A percentile compares a stretch with the other conserved stretches of the same genome.
phyloP scores from a whole-genome alignment of 2,329 filamentous ascomycete genomes.

The Dactylellina parvicollis region DNA sequence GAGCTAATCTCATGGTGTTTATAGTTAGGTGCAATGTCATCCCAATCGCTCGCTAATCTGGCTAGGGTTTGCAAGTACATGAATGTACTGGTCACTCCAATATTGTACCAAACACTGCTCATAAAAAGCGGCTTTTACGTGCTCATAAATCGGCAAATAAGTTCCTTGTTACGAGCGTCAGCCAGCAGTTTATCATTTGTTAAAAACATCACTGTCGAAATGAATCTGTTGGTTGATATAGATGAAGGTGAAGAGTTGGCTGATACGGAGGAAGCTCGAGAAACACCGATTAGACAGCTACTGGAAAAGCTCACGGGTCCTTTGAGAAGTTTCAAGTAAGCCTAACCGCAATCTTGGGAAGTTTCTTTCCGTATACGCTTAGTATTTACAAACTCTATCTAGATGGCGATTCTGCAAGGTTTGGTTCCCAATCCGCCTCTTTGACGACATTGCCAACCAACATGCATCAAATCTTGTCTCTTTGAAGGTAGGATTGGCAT shows the following conservation, averaged over 20 bases:
- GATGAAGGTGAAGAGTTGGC: background rate
- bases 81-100: background rate
- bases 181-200: background rate
- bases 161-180: background rate
- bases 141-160: background rate
- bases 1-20: no score
- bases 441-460: background rate
- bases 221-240: background rate
- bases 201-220: background rate
- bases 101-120: background rate
- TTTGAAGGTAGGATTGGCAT: background rate
- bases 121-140: background rate
- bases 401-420: background rate
- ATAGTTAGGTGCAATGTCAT: background rate
- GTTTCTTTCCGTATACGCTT: no score
- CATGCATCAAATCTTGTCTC: background rate
- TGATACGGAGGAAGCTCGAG: background rate
- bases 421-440: background rate
- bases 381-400: background rate
- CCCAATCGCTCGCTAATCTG: background rate
- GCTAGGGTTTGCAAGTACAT: background rate
- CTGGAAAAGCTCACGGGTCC: background rate
- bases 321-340: background rate
- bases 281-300: background rate
- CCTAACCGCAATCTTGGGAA: no score